Evolutionary conservation across 768 basidiomycete genomes (phyloP).

Genomic region (Tricholomella constricta): DNA sequence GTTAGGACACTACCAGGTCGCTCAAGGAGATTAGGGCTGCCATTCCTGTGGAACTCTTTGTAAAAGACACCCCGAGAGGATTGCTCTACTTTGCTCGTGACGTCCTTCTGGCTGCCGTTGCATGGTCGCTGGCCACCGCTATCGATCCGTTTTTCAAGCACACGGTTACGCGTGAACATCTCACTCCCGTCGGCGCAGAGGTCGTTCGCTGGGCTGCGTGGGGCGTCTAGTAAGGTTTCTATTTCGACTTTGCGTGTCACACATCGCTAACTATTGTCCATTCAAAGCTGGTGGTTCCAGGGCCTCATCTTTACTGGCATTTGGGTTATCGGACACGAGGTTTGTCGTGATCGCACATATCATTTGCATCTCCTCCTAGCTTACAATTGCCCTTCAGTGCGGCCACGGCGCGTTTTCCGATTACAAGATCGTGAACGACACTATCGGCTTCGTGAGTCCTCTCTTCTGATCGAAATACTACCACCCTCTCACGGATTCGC

Average conservation of each 20-base stretch:
- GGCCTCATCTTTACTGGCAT: slow-evolving; percentile 59
- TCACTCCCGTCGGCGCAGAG: slow-evolving; percentile 40
- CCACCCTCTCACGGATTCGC: slow-evolving; percentile 5
- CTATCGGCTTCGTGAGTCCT: slow-evolving; percentile 50
- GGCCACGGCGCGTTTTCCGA: slow-evolving; percentile 60
- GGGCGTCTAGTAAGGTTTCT: slow-evolving; percentile 43
- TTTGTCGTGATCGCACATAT: no score
- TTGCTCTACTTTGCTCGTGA: slow-evolving; percentile 48
- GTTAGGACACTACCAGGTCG: slow-evolving; percentile 32
- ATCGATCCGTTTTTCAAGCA: slow-evolving; percentile 46
- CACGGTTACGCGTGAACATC: slow-evolving; percentile 17
- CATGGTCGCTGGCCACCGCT: slow-evolving; percentile 43
- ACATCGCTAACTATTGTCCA: not conserved
- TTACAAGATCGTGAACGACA: slow-evolving; percentile 47
- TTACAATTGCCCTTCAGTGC: slow-evolving; percentile 35
- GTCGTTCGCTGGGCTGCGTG: slow-evolving; percentile 44
- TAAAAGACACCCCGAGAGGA: slow-evolving; percentile 42
- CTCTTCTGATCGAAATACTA: not conserved
- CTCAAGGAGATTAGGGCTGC: slow-evolving; percentile 52
- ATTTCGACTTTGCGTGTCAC: not conserved
- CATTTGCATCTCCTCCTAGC: not conserved
- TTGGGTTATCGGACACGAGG: slow-evolving; percentile 64
- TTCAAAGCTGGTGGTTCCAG: slow-evolving; percentile 60
- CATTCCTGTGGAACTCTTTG: slow-evolving; percentile 48
- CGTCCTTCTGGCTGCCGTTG: slow-evolving; percentile 40